These are phyloP conservation scores for Rubus parviflorus DNA, from an alignment of 306 rosid genomes.

Conservation along the genomic window DNA sequence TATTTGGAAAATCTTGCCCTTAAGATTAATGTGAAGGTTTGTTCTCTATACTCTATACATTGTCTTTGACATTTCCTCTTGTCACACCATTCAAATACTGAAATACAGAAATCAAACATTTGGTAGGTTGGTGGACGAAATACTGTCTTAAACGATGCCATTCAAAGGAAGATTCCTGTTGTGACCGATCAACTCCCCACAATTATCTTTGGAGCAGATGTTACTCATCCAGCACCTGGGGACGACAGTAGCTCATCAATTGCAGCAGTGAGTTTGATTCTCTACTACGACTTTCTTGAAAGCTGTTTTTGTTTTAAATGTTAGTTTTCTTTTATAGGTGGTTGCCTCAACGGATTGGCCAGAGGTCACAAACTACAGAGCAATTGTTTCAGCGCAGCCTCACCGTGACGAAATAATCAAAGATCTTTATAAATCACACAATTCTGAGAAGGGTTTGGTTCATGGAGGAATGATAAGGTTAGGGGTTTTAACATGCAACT, in stretches of 20 bases:
- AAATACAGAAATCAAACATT: not conserved
- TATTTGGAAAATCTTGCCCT: conserved; percentile 75
- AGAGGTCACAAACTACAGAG: conserved; percentile 52
- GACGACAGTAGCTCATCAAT: conserved; percentile 70
- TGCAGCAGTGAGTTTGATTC: conserved; percentile 62
- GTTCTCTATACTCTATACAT: conserved; percentile 3
- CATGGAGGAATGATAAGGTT: conserved; percentile 72
- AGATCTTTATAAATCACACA: conserved; percentile 43
- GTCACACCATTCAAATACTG: not conserved
- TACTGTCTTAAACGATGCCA: conserved; percentile 57
- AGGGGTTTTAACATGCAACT: not conserved
- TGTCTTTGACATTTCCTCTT: not conserved
- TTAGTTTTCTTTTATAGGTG: conserved; percentile 40
- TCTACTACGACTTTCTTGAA: not conserved
- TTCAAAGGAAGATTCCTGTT: conserved; percentile 37
- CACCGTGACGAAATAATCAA: conserved; percentile 68
- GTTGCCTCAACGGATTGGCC: conserved; percentile 99
- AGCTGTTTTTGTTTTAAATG: not conserved
- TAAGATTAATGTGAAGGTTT: conserved; percentile 80
- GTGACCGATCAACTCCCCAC: conserved; percentile 56
- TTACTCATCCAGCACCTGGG: conserved; percentile 73
- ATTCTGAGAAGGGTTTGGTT: conserved; percentile 38
- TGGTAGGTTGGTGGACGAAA: conserved; percentile 73
- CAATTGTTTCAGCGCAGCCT: conserved; percentile 57
- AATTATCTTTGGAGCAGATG: conserved; percentile 75